phyloP scores from a whole-genome alignment of 75 land plant genomes.

The Pinus taeda region DNA sequence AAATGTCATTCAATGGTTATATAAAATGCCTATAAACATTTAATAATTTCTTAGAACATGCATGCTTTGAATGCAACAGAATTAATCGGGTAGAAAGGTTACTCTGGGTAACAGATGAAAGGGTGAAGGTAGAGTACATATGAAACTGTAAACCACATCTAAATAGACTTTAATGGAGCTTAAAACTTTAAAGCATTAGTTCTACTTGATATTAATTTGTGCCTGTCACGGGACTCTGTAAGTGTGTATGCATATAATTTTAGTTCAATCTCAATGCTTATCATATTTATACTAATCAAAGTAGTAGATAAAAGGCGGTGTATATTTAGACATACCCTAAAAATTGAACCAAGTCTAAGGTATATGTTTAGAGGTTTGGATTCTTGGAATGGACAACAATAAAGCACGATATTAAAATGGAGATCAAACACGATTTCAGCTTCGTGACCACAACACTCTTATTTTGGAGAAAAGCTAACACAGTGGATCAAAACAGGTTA shows the following conservation, averaged over 20 bases:
- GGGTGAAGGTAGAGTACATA: not conserved
- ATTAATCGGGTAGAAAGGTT: not conserved
- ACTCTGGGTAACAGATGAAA: not conserved
- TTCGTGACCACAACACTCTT: no score
- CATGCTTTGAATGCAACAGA: not conserved
- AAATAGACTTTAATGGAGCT: not conserved
- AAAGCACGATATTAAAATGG: no score
- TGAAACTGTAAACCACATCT: not conserved
- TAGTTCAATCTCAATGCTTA: not conserved
- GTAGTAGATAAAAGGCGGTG: not conserved
- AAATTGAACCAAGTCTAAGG: not conserved
- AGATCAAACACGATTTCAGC: no score
- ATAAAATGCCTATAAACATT: no score
- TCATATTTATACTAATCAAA: not conserved
- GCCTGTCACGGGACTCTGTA: not conserved
- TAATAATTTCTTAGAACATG: constrained; percentile 2
- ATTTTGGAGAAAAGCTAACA: no score
- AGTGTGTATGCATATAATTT: not conserved
- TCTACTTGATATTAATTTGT: not conserved
- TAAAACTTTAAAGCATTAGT: no score
- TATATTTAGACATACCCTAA: not conserved
- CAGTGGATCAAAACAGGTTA: no score
- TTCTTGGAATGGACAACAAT: no score
- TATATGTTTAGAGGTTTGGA: not conserved
- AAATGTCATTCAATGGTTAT: not conserved